Base-by-base conservation (phyloP, 2,329 filamentous ascomycete genomes). In the Neoscytalidium dimidiatum region DNA sequence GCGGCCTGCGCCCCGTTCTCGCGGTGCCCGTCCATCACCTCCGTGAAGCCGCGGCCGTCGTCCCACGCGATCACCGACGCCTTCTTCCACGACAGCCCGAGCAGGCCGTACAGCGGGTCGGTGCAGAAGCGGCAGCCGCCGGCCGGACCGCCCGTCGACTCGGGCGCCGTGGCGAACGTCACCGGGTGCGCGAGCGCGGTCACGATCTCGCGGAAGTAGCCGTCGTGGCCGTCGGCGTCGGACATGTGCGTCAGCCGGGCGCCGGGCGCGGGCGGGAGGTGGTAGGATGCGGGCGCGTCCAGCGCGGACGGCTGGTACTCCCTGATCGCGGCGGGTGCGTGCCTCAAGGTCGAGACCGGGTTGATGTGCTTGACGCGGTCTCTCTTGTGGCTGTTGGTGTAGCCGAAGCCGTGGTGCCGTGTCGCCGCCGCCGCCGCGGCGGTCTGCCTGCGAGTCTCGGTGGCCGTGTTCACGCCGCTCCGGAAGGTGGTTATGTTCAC, bases 111-210 rank as follows among this genome's bases (percentile, higher is more conserved):
- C 0, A 70, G 60, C 13, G 77, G 74, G 14, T 79, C 70, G 2
- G 74, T 66, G 66, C 81, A 83, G 71, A 79, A 84, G 65, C 78
- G 74, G 67, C 81, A 83, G 1, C 72, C 69, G 1, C 61, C 49
- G 4, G 49, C 7, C 17, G 17, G 28, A 28, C 13, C 3, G 29
- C 14, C 49, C 3, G 33, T n/a, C 3, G 38, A 21, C 5, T 3
- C 58, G 64, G 11, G 29, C 31, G 7, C 5, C 9, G 68, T 52
- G 7, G 71, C 64, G 63, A 82, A 81, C 3, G 67, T 41, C 13
- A 83, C 75, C 0, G 80, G 80, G 53, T 82, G 79, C 0, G 78
- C 74, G 56, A 79, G 78, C 1, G 71, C 76, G 1, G 80, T 82
- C 2, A 65, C 66, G 48, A 81, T 75, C 31, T 69, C 73, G 7